These are phyloP conservation scores for Novymonas esmeraldas DNA, from an alignment of 208 protist genomes.

Conservation along the genomic window DNA sequence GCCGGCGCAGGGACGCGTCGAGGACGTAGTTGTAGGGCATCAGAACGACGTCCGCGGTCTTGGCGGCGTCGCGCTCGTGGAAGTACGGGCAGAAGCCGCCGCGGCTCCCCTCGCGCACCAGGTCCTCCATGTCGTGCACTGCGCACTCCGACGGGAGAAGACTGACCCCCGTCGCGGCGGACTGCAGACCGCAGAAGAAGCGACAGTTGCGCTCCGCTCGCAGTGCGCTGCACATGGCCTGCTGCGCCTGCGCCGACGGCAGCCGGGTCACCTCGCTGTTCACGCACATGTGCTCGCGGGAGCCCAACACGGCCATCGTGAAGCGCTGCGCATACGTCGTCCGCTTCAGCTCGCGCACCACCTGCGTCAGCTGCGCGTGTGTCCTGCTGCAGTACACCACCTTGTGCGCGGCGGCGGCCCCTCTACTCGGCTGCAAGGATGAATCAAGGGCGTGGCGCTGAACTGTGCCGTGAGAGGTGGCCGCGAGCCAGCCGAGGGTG, in stretches of 20 bases:
- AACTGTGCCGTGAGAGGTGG: constrained; percentile 3
- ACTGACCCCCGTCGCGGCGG: constrained; percentile 14
- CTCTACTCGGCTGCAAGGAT: too few species aligned
- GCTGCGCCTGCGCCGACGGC: constrained; percentile 65
- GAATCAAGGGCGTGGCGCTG: constrained; percentile 12
- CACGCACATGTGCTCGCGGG: constrained; percentile 97
- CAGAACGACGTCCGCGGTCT: constrained; percentile 95
- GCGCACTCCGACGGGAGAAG: constrained; percentile 30
- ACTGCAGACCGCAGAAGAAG: constrained; percentile 67
- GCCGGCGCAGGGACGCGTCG: constrained; percentile 87
- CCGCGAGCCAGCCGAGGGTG: constrained; percentile 88
- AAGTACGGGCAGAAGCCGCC: constrained; percentile 96
- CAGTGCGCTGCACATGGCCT: constrained; percentile 71
- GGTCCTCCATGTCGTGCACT: constrained; percentile 95
- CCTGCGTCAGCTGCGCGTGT: constrained; percentile 98
- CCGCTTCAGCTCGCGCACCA: constrained; percentile 95
- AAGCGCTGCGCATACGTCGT: constrained; percentile 84
- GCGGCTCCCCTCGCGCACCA: constrained; percentile 72
- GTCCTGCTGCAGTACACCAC: constrained; percentile 98
- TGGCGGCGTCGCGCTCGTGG: constrained; percentile 79
- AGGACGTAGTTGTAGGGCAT: constrained; percentile 99
- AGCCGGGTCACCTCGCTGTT: constrained; percentile 85
- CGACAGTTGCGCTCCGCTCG: constrained; percentile 73
- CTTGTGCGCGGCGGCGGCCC: constrained; percentile 25
- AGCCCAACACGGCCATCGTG: constrained; percentile 92